These are phyloP conservation scores for Cytospora leucostoma DNA, from an alignment of 2,329 filamentous ascomycete genomes.

Conservation along the genomic window DNA sequence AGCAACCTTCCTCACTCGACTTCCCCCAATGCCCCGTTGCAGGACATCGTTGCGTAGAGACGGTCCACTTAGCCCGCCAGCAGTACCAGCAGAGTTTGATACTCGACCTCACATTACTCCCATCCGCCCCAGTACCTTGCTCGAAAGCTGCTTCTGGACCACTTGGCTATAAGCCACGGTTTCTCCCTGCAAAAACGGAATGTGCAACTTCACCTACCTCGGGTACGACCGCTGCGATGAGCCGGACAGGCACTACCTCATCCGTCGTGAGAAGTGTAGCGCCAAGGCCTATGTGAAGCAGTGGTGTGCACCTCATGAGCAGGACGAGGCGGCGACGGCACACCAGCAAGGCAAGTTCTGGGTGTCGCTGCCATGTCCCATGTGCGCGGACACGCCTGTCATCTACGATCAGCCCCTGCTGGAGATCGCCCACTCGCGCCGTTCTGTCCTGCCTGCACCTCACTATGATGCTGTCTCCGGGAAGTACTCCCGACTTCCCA, in stretches of 20 bases:
- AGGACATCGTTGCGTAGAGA: conserved; percentile 22
- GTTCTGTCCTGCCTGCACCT: conserved; percentile 25
- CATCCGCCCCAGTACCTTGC: not conserved
- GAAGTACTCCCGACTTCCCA: conserved; percentile 22
- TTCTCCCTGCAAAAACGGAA: conserved; percentile 2
- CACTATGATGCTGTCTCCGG: conserved; percentile 26
- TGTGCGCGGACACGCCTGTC: conserved; percentile 25
- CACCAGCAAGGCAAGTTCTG: conserved; percentile 19
- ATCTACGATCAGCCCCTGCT: conserved; percentile 27
- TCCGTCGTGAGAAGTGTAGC: conserved; percentile 27
- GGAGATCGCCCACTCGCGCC: conserved; percentile 28
- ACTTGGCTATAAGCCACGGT: not conserved
- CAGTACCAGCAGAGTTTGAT: conserved; percentile 15
- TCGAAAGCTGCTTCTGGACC: conserved; percentile 7
- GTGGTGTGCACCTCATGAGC: conserved; percentile 26
- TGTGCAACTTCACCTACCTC: conserved; percentile 29
- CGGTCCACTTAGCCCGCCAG: conserved; percentile 10
- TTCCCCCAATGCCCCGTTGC: conserved; percentile 19
- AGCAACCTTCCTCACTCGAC: conserved; percentile 5
- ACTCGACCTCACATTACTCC: conserved; percentile 1
- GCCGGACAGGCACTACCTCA: conserved; percentile 28
- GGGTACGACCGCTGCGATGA: conserved; percentile 27
- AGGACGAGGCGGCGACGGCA: conserved; percentile 21
- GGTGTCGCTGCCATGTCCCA: conserved; percentile 22
- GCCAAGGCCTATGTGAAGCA: conserved; percentile 27